phyloP scores from a whole-genome alignment of 441 rosid genomes.

The Kokia cookei region DNA sequence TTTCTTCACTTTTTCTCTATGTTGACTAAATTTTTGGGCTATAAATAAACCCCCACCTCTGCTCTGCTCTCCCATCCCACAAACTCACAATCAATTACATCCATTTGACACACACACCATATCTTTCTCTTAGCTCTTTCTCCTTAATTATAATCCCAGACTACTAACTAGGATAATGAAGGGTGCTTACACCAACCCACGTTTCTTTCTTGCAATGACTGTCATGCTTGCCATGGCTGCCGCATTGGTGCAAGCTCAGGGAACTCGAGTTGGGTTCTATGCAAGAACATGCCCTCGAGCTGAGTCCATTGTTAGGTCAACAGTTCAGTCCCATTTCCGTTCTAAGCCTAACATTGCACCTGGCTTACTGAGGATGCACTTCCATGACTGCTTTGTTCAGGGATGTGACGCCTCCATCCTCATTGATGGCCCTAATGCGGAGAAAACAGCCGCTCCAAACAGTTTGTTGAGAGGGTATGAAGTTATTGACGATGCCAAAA shows the following conservation, averaged over 20 bases:
- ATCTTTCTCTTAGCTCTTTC: background rate
- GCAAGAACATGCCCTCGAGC: slow-evolving; percentile 24
- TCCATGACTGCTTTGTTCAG: slow-evolving; percentile 57
- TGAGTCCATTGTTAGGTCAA: slow-evolving; percentile 38
- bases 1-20: background rate
- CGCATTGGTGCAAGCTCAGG: slow-evolving; percentile 16
- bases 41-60: background rate
- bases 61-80: background rate
- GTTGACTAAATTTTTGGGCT: background rate
- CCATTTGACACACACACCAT: background rate
- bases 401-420: slow-evolving; percentile 64
- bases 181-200: background rate
- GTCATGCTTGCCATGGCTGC: background rate
- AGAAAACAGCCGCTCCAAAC: slow-evolving; percentile 41
- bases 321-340: slow-evolving; percentile 24
- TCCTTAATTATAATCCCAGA: background rate
- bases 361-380: slow-evolving; percentile 48
- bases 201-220: background rate
- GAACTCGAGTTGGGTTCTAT: slow-evolving; percentile 34
- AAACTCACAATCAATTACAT: background rate
- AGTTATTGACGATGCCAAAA: slow-evolving; percentile 47
- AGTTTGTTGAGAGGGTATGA: slow-evolving; percentile 35
- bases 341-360: slow-evolving; percentile 39
- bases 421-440: slow-evolving; percentile 35
- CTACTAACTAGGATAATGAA: background rate